phyloP scores from a whole-genome alignment of 441 rosid genomes.

The Pelargonium fulgidum region DNA sequence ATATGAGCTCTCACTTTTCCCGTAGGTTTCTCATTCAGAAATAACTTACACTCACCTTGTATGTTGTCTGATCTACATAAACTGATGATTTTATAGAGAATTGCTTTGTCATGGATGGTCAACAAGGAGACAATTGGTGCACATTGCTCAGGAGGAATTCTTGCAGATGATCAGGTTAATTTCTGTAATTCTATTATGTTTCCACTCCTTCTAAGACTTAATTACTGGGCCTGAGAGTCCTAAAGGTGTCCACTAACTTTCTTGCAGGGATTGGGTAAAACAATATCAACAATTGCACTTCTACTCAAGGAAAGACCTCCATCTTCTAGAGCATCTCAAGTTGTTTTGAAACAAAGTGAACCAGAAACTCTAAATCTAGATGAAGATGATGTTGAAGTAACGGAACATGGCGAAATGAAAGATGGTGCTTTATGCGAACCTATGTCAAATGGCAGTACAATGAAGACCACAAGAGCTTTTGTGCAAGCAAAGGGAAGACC shows the following conservation, averaged over 20 bases:
- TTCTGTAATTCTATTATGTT: conserved; percentile 19
- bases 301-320: conserved; percentile 75
- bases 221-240: neutral
- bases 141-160: conserved; percentile 89
- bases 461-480: conserved; percentile 22
- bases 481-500: conserved; percentile 63
- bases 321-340: conserved; percentile 34
- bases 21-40: neutral
- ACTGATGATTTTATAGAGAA: conserved; percentile 51
- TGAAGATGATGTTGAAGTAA: conserved; percentile 32
- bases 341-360: conserved; percentile 35
- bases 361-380: conserved; percentile 70
- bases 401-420: conserved; percentile 24
- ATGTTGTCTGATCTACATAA: neutral
- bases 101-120: conserved; percentile 97
- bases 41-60: neutral
- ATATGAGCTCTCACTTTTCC: neutral
- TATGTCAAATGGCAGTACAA: conserved; percentile 20
- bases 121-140: conserved; percentile 65
- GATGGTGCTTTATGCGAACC: conserved; percentile 27
- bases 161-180: conserved; percentile 94
- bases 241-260: conserved; percentile 15
- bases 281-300: conserved; percentile 90
- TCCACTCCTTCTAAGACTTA: conserved; percentile 7
- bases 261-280: conserved; percentile 90